Evolutionary conservation across 2,329 filamentous ascomycete genomes (phyloP).

Genomic region (Sarocladium brachiariae): DNA sequence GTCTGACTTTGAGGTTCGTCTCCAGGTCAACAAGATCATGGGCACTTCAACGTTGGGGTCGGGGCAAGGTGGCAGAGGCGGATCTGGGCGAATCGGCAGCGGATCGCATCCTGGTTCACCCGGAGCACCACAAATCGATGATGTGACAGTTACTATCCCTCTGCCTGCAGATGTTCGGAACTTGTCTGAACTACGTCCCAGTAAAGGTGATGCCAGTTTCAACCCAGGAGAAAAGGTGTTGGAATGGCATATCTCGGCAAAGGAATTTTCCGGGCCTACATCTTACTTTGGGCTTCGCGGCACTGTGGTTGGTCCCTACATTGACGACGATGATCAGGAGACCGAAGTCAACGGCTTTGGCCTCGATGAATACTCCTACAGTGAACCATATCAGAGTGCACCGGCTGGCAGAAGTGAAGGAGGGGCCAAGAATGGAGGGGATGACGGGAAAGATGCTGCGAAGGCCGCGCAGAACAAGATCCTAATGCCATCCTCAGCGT

Average conservation of each 20-base stretch:
- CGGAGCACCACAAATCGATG: conserved; percentile 60
- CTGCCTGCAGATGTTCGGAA: conserved; percentile 75
- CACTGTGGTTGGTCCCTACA: conserved; percentile 63
- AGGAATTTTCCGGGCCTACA: conserved; percentile 62
- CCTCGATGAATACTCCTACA: conserved; percentile 45
- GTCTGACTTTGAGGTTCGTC: conserved; percentile 80
- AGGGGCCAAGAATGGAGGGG: conserved; percentile 20
- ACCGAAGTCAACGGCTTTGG: conserved; percentile 47
- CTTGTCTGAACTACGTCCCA: conserved; percentile 73
- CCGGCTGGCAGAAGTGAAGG: conserved; percentile 27
- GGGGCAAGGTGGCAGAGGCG: conserved; percentile 26
- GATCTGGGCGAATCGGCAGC: conserved; percentile 32
- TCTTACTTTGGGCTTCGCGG: conserved; percentile 70
- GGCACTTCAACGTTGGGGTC: conserved; percentile 28
- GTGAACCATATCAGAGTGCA: conserved; percentile 49
- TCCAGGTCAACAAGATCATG: conserved; percentile 64
- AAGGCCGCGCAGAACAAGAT: conserved; percentile 63
- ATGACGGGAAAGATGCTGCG: conserved; percentile 44
- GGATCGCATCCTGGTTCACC: conserved; percentile 45
- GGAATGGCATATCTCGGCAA: conserved; percentile 77
- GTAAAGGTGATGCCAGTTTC: conserved; percentile 77
- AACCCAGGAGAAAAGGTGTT: conserved; percentile 63
- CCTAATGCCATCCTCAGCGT: conserved; percentile 73
- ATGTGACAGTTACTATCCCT: conserved; percentile 70
- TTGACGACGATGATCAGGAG: conserved; percentile 42